phyloP scores from a whole-genome alignment of 2,329 filamentous ascomycete species.

The Fusarium secorum region DNA sequence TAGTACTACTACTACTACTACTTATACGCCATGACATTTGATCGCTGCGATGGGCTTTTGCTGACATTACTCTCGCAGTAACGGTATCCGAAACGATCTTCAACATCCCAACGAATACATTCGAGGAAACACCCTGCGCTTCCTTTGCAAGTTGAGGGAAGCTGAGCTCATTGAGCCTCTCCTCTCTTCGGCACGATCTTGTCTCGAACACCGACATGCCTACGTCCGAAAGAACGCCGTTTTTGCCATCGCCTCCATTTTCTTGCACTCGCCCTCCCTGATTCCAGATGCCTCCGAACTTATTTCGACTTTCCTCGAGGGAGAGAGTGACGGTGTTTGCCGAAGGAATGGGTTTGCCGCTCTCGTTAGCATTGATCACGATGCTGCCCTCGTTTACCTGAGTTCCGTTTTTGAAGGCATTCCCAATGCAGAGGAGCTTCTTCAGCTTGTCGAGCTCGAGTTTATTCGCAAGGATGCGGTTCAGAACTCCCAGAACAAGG shows the following conservation, averaged over 20 bases:
- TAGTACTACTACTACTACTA: not conserved
- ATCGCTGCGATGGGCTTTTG: not conserved
- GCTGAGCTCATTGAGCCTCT: constrained; percentile 95
- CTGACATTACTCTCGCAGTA: constrained; percentile 63
- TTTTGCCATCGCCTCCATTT: constrained; percentile 92
- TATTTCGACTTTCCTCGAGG: constrained; percentile 86
- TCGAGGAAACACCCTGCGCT: constrained; percentile 95
- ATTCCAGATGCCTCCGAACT: constrained; percentile 97
- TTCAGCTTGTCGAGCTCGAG: constrained; percentile 93
- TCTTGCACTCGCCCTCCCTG: constrained; percentile 85
- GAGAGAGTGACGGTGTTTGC: constrained; percentile 92
- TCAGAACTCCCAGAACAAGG: constrained; percentile 93
- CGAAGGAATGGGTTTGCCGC: constrained; percentile 98
- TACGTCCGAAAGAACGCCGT: constrained; percentile 99
- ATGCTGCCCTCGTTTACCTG: constrained; percentile 88
- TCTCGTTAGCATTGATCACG: constrained; percentile 88
- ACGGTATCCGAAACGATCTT: constrained; percentile 96
- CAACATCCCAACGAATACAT: constrained; percentile 99
- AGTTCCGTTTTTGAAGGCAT: constrained; percentile 92
- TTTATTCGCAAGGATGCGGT: constrained; percentile 99
- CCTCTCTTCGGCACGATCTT: constrained; percentile 88
- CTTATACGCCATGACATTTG: not conserved
- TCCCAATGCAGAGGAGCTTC: constrained; percentile 89
- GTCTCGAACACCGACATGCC: constrained; percentile 93
- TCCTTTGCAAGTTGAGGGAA: constrained; percentile 95